Base-by-base conservation (phyloP, 1,284 basidiomycete genomes). In the Rhizopogon parksii region DNA sequence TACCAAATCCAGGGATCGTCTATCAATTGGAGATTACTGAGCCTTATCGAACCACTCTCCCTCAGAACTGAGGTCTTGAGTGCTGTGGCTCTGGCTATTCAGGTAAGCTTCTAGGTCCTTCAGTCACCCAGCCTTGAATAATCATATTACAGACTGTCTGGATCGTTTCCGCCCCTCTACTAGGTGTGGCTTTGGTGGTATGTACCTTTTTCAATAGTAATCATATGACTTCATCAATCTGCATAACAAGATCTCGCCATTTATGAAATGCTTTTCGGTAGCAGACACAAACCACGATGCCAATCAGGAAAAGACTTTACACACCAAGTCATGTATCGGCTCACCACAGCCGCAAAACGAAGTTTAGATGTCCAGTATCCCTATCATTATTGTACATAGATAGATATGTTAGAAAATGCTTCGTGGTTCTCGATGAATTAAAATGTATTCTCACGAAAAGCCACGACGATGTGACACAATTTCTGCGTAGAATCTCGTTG, bases 131-230 rank as follows among this genome's bases (percentile, higher is more conserved):
- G 32, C 32, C 36, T 54, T 8, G 24, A 45, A 53, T 57, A 50
- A 54, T 54, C 61, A 45, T 53, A 36, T 19, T 48, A 46, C 46
- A 84, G 82, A 74, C 70, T 47, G 72, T 85, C 51, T 85, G 82
- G 82, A 75, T 76, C 14, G 71, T 79, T 24, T 85, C 81, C 59
- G 63, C 76, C 36, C 82, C 82, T 24, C 75, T 79, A 58, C 62
- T 83, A 42, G 78, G 76, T 27, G 53, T 78, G 50, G 78, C 79
- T 34, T 71, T 76, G 57, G 57, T 82, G 59, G 78, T 81, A 58
- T 60, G 68, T 60, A 30, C 30, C 17, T 15, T 25, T 19, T 30
- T 53, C 17, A 14, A 24, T 12, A 27, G 19, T 19, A 35, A 35
- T 43, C 19, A 4, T 34, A 45, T 38, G 6, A 46, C 19, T 50